Conservation (phyloP, 495 filamentous ascomycete species). For the Daldinia vernicosa region DNA sequence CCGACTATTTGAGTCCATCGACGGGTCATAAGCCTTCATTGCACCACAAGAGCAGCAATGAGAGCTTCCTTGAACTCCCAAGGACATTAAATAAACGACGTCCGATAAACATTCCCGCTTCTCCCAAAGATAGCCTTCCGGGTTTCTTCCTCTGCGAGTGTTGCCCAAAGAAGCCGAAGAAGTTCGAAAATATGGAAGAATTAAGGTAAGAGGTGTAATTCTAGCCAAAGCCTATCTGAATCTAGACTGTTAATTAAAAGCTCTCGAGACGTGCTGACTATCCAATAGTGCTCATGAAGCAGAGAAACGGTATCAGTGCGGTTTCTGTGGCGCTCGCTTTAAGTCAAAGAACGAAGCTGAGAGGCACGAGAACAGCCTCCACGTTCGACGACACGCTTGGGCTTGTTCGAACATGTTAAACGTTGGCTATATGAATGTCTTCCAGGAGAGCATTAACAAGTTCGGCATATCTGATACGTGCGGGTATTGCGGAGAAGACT, state of each 20-base stretch:
- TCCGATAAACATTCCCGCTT: neutral
- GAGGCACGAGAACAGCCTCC: conserved; percentile 86
- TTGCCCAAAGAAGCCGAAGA: conserved; percentile 87
- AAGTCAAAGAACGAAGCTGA: conserved; percentile 93
- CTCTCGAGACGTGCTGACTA: neutral
- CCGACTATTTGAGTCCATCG: conserved; percentile 23
- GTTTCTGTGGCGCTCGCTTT: conserved; percentile 83
- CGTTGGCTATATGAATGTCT: conserved; percentile 64
- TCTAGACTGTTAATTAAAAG: neutral
- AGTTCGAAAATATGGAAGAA: conserved; percentile 76
- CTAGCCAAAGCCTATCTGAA: neutral
- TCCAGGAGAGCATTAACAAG: conserved; percentile 66
- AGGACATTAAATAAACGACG: conserved; percentile 29
- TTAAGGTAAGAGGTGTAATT: conserved; percentile 66
- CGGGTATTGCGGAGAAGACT: conserved; percentile 86
- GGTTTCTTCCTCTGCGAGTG: conserved; percentile 72
- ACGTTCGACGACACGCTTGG: conserved; percentile 86
- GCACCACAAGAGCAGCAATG: conserved; percentile 41
- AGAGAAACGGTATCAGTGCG: conserved; percentile 84
- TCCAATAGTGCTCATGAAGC: conserved; percentile 64
- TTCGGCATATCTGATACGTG: conserved; percentile 69
- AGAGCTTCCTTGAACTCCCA: conserved; percentile 41
- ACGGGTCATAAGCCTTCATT: conserved; percentile 23
- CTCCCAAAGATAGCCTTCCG: neutral
- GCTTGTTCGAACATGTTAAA: conserved; percentile 70